A percentile compares a stretch with the other conserved stretches of the same genome.
Conservation (phyloP, 139 green algal genomes). For the Mesotaenium endlicherianum region DNA sequence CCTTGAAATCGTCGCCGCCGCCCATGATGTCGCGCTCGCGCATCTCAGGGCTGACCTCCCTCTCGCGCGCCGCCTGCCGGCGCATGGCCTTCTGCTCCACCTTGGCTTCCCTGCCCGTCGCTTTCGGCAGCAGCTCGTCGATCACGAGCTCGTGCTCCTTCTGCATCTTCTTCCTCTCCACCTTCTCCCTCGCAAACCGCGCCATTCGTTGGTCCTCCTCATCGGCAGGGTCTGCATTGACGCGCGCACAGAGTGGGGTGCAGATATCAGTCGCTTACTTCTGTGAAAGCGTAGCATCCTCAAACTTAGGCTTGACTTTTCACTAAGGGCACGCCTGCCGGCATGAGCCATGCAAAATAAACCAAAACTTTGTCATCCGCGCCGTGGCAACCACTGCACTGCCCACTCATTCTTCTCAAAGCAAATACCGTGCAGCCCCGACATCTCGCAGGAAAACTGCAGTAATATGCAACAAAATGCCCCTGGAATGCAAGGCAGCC, state of each 20-base stretch:
- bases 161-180: constrained; percentile 41
- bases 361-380: too few species aligned
- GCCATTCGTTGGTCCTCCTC: constrained; percentile 30
- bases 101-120: constrained; percentile 41
- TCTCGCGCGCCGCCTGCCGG: neutral
- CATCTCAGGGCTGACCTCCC: constrained; percentile 48
- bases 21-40: constrained; percentile 32
- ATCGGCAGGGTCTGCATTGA: too few species aligned
- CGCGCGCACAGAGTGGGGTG: neutral
- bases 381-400: too few species aligned
- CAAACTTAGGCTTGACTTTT: too few species aligned
- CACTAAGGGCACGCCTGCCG: too few species aligned
- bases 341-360: too few species aligned
- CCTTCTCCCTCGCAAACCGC: neutral
- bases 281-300: too few species aligned
- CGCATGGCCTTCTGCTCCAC: constrained; percentile 34
- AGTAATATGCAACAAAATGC: too few species aligned
- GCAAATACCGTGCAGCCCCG: too few species aligned
- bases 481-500: too few species aligned
- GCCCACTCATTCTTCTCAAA: too few species aligned
- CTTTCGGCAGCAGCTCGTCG: constrained; percentile 48
- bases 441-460: too few species aligned
- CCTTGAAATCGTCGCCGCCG: constrained; percentile 41
- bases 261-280: neutral
- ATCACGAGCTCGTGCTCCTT: constrained; percentile 36